phyloP scores from a whole-genome alignment of 2,329 filamentous ascomycete genomes.

The Exophiala oligosperma region DNA sequence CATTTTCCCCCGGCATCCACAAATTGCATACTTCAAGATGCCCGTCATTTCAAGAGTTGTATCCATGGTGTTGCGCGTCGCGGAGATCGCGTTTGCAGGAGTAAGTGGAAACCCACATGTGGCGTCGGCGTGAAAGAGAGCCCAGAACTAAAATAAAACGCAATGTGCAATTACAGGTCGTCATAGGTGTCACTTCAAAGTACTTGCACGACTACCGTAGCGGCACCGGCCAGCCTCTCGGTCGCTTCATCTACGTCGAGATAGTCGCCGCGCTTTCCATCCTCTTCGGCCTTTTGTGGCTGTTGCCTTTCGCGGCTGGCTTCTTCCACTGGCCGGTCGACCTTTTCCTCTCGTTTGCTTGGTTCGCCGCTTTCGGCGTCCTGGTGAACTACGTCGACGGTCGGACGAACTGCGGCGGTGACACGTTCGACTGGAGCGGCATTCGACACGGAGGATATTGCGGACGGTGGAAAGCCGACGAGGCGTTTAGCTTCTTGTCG shows the following conservation, averaged over 20 bases:
- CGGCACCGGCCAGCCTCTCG: slow-evolving; percentile 49
- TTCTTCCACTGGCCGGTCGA: slow-evolving; percentile 74
- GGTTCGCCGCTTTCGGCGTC: slow-evolving; percentile 70
- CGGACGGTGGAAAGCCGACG: slow-evolving; percentile 67
- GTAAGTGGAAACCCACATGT: slow-evolving; percentile 44
- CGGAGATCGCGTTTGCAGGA: slow-evolving; percentile 68
- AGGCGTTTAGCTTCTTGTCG: slow-evolving; percentile 71
- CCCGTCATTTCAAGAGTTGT: slow-evolving; percentile 51
- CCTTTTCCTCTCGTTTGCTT: slow-evolving; percentile 65
- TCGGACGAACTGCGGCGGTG: slow-evolving; percentile 29
- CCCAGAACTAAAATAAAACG: too few species aligned
- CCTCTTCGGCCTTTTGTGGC: slow-evolving; percentile 68
- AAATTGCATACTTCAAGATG: slow-evolving; percentile 15
- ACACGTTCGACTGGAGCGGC: slow-evolving; percentile 60
- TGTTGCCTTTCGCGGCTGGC: slow-evolving; percentile 67
- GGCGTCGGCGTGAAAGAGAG: too few species aligned
- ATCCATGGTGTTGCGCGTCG: slow-evolving; percentile 59
- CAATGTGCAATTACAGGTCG: slow-evolving; percentile 36
- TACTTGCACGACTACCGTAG: slow-evolving; percentile 56
- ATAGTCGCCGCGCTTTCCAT: slow-evolving; percentile 68
- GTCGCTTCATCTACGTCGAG: slow-evolving; percentile 73
- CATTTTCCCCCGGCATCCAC: too few species aligned
- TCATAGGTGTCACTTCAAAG: slow-evolving; percentile 67
- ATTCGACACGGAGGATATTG: slow-evolving; percentile 57
- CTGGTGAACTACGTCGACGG: slow-evolving; percentile 57